These are phyloP conservation scores for Malassezia caprae DNA, from an alignment of 1,284 basidiomycete genomes.

Conservation along the genomic window DNA sequence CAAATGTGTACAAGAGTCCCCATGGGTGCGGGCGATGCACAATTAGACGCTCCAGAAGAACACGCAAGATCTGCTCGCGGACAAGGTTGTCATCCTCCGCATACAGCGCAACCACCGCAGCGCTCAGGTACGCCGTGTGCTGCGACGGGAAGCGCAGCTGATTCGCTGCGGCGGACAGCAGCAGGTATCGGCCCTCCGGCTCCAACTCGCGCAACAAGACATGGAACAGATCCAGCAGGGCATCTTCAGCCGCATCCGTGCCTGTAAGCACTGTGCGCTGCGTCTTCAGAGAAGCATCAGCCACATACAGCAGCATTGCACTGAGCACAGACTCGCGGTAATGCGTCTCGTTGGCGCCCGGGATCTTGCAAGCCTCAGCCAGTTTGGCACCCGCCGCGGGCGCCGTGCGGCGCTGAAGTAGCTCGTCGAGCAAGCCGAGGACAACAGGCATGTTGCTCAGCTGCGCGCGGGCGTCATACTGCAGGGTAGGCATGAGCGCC, in stretches of 20 bases:
- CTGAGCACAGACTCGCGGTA: slow-evolving; percentile 85
- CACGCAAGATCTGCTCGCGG: slow-evolving; percentile 79
- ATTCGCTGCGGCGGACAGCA: slow-evolving; percentile 77
- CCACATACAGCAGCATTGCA: slow-evolving; percentile 86
- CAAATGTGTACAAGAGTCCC: slow-evolving; percentile 86
- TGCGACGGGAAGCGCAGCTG: slow-evolving; percentile 62
- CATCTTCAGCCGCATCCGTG: slow-evolving; percentile 56
- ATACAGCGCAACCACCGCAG: slow-evolving; percentile 77
- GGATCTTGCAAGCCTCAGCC: slow-evolving; percentile 2
- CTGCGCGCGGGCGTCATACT: slow-evolving; percentile 76
- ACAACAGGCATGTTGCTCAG: slow-evolving; percentile 57
- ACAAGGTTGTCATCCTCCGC: slow-evolving; percentile 62
- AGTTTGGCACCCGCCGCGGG: background rate
- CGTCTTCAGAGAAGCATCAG: slow-evolving; percentile 63
- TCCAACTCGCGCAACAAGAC: slow-evolving; percentile 71
- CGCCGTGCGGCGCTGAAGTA: slow-evolving; percentile 17
- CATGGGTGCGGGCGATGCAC: slow-evolving; percentile 93
- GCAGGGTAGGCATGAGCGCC: slow-evolving; percentile 75
- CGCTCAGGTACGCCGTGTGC: slow-evolving; percentile 64
- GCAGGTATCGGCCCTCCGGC: slow-evolving; percentile 89
- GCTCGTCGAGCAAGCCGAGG: slow-evolving; percentile 19
- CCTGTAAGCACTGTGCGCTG: slow-evolving; percentile 55
- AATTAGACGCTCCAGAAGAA: slow-evolving; percentile 83
- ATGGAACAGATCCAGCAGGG: slow-evolving; percentile 64
- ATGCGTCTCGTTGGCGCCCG: slow-evolving; percentile 51